Conservation (phyloP, 2,329 filamentous ascomycete species). For the Exophiala alcalophila region DNA sequence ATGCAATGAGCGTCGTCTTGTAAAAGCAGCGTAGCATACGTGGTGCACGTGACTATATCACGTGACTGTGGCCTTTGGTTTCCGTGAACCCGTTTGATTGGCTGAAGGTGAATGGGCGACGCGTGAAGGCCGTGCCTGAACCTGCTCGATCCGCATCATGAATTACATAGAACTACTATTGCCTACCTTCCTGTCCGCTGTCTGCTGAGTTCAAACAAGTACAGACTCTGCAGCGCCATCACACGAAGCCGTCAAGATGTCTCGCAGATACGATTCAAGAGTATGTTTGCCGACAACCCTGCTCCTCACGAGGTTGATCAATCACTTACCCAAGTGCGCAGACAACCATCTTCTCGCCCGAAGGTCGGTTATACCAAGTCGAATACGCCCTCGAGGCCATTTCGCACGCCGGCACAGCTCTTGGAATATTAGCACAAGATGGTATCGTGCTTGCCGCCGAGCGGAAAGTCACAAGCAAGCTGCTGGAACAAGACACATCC, state of each 20-base stretch:
- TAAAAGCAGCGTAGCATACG: too few species aligned
- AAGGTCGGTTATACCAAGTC: conserved; percentile 97
- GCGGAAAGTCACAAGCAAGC: conserved; percentile 98
- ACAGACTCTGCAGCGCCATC: too few species aligned
- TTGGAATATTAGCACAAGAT: conserved; percentile 96
- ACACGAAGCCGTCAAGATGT: conserved; percentile 63
- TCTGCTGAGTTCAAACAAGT: too few species aligned
- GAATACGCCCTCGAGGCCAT: conserved; percentile 99
- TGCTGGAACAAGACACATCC: conserved; percentile 98
- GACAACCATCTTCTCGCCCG: conserved; percentile 99
- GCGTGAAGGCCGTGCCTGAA: too few species aligned
- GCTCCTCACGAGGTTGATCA: conserved; percentile 7
- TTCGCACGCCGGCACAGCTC: conserved; percentile 93
- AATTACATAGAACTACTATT: too few species aligned
- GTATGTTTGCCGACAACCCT: conserved; percentile 53
- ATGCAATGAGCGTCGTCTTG: too few species aligned
- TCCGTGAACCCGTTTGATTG: too few species aligned
- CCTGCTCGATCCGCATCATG: too few species aligned
- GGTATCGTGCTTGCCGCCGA: conserved; percentile 97
- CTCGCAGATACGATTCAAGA: conserved; percentile 94
- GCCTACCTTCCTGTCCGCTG: too few species aligned
- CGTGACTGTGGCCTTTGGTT: too few species aligned
- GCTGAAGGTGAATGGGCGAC: too few species aligned
- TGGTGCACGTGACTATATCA: too few species aligned
- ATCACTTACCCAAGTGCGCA: conserved; percentile 41